phyloP scores from a whole-genome alignment of 352 stramenopile species.

The Phytopythium litorale region DNA sequence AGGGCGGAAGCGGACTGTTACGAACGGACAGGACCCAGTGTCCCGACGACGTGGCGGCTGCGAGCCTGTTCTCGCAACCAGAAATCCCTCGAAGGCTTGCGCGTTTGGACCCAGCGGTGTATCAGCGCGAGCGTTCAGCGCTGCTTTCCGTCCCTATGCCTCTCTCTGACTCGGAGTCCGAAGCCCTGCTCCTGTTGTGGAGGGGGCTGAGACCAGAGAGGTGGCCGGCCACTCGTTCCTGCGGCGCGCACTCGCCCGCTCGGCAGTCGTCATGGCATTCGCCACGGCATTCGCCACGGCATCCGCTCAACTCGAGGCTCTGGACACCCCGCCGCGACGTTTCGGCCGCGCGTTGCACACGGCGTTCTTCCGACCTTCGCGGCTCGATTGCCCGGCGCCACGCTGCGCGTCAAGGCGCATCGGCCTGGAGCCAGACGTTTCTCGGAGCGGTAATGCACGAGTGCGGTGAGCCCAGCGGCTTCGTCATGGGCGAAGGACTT shows the following conservation, averaged over 20 bases:
- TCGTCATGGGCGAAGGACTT: no score
- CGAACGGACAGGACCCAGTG: not conserved
- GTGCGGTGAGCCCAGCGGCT: no score
- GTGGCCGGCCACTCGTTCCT: not conserved
- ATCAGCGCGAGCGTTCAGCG: not conserved
- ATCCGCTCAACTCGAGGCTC: not conserved
- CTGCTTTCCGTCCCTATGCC: not conserved
- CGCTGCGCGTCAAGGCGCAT: not conserved
- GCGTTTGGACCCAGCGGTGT: not conserved
- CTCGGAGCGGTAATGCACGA: not conserved
- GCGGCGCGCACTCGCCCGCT: no score
- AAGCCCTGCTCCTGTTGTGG: not conserved
- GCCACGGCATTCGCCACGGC: not conserved
- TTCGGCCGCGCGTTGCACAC: not conserved
- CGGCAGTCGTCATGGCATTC: not conserved
- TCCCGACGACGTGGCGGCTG: not conserved
- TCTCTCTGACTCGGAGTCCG: no score
- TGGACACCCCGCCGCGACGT: not conserved
- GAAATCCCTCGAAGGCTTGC: not conserved
- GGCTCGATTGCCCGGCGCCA: not conserved
- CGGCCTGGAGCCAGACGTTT: not conserved
- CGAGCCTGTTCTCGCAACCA: not conserved
- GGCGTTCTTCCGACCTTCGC: not conserved
- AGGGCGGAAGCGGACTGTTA: not conserved
- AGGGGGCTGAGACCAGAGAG: not conserved